phyloP scores from a whole-genome alignment of 1,139 yeast species.

The Saccharomyces hybrid region DNA sequence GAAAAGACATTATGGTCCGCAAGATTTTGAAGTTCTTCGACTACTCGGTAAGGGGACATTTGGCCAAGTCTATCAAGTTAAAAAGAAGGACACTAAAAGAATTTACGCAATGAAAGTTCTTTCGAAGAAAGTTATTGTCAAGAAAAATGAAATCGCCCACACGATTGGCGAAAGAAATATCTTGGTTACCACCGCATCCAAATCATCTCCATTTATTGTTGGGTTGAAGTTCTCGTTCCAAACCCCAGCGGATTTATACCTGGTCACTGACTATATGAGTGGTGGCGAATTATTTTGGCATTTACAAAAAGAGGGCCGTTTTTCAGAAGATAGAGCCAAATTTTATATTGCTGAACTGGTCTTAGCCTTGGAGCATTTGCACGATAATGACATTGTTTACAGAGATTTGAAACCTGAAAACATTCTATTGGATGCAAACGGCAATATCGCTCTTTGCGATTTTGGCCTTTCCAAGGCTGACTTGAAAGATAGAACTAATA shows the following conservation, averaged over 20 bases:
- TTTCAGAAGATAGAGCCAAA: slow-evolving; percentile 85
- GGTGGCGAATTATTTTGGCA: slow-evolving; percentile 99
- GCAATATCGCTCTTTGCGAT: slow-evolving; percentile 93
- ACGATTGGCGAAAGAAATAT: slow-evolving; percentile 95
- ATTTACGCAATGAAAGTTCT: slow-evolving; percentile 96
- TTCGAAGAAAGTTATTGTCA: slow-evolving; percentile 87
- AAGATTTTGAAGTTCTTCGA: slow-evolving; percentile 84
- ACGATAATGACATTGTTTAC: slow-evolving; percentile 86
- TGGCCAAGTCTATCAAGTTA: slow-evolving; percentile 94
- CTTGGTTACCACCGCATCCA: slow-evolving; percentile 79
- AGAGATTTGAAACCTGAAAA: slow-evolving; percentile 95
- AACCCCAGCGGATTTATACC: slow-evolving; percentile 81
- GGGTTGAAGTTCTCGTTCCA: slow-evolving; percentile 93
- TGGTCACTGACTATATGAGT: slow-evolving; percentile 95
- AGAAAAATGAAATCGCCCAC: slow-evolving; percentile 94
- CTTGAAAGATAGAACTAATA: slow-evolving; percentile 87
- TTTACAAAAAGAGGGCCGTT: slow-evolving; percentile 90
- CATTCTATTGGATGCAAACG: slow-evolving; percentile 87
- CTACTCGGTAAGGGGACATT: slow-evolving; percentile 93
- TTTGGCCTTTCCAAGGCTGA: slow-evolving; percentile 94
- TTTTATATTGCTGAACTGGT: slow-evolving; percentile 94
- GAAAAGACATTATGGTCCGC: slow-evolving; percentile 80
- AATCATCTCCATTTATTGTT: slow-evolving; percentile 83
- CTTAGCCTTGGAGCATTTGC: slow-evolving; percentile 83
- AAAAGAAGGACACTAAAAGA: slow-evolving; percentile 78